These are phyloP conservation scores for Calonectria hongkongensis DNA, from an alignment of 2,329 filamentous ascomycete genomes.

Conservation along the genomic window DNA sequence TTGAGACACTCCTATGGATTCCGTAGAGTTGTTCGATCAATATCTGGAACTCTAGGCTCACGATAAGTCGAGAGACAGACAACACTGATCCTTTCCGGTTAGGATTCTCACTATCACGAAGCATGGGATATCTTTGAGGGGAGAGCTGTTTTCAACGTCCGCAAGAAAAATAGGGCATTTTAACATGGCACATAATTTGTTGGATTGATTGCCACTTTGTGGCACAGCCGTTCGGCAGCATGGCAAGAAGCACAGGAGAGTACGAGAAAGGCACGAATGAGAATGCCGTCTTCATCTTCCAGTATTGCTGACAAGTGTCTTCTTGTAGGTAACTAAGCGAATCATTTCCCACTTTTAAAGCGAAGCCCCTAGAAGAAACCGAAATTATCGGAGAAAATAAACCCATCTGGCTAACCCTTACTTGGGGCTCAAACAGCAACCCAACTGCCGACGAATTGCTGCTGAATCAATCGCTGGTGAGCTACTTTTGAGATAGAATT, in stretches of 20 bases:
- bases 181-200: slow-evolving; percentile 51
- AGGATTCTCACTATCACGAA: slow-evolving; percentile 15
- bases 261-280: slow-evolving; percentile 48
- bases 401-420: slow-evolving; percentile 50
- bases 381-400: slow-evolving; percentile 27
- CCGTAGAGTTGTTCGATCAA: slow-evolving; percentile 54
- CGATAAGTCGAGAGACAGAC: slow-evolving; percentile 33
- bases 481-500: too few relatives aligned
- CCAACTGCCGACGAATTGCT: slow-evolving; percentile 52
- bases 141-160: slow-evolving; percentile 46
- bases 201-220: slow-evolving; percentile 51
- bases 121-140: slow-evolving; percentile 52
- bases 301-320: too few relatives aligned
- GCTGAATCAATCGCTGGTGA: slow-evolving; percentile 46
- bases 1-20: slow-evolving; percentile 49
- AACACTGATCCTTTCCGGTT: slow-evolving; percentile 5
- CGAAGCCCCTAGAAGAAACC: slow-evolving; percentile 45
- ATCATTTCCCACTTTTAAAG: slow-evolving; percentile 47
- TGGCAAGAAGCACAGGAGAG: slow-evolving; percentile 32
- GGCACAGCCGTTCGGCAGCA: too few relatives aligned
- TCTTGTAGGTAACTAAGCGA: slow-evolving; percentile 47
- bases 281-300: too few relatives aligned
- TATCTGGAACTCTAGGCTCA: slow-evolving; percentile 56
- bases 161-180: slow-evolving; percentile 47
- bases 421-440: slow-evolving; percentile 47